These are phyloP conservation scores for Arthrobotrys musiformis DNA, from an alignment of 2,329 filamentous ascomycete species.

Conservation along the genomic window DNA sequence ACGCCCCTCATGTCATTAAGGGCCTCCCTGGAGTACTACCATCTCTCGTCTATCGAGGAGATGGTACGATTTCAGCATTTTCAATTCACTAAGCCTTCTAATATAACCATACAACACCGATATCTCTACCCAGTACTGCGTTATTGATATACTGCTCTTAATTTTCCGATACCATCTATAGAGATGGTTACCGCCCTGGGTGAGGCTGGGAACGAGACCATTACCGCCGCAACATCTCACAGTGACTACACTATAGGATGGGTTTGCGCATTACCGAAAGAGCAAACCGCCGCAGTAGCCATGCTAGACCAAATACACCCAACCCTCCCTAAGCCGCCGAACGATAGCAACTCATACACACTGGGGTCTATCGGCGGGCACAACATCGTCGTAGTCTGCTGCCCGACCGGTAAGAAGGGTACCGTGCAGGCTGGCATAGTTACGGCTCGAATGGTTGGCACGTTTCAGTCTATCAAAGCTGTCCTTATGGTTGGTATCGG, in stretches of 20 bases:
- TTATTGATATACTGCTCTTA: too few species aligned
- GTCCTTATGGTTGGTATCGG: slow-evolving; percentile 20
- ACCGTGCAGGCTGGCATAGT: background rate
- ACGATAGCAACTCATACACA: slow-evolving; percentile 1
- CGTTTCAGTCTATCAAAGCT: slow-evolving; percentile 9
- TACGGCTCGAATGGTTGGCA: background rate
- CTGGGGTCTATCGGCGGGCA: slow-evolving; percentile 1
- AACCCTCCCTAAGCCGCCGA: background rate
- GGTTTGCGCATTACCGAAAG: slow-evolving; percentile 6
- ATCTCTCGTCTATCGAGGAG: too few species aligned
- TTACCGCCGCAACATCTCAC: background rate
- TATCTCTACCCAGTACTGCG: too few species aligned
- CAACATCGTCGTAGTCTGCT: background rate
- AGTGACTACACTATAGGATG: slow-evolving; percentile 10
- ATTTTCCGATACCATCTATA: too few species aligned
- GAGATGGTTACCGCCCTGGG: too few species aligned
- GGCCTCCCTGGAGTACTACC: too few species aligned
- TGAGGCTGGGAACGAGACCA: too few species aligned
- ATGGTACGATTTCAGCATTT: too few species aligned
- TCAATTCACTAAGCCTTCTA: too few species aligned
- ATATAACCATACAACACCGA: too few species aligned
- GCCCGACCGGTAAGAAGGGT: background rate
- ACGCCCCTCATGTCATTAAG: too few species aligned
- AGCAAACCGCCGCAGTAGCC: background rate
- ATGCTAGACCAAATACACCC: background rate